These are phyloP conservation scores for Psilocybe tampanensis DNA, from an alignment of 768 basidiomycete species.

Conservation along the genomic window DNA sequence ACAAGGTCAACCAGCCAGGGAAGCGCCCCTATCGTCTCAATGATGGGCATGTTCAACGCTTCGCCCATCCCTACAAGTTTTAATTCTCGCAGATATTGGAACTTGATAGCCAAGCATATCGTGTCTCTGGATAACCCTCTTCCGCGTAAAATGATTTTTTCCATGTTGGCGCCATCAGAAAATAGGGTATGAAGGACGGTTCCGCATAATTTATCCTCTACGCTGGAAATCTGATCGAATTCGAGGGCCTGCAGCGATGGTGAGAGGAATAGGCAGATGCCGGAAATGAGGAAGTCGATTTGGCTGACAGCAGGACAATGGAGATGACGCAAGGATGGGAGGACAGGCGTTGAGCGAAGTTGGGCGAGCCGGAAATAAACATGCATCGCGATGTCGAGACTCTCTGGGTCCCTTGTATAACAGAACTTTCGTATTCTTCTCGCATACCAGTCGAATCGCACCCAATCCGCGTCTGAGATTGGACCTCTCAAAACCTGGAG, in stretches of 20 bases:
- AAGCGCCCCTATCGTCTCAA: conserved; percentile 26
- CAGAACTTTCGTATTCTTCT: conserved; percentile 29
- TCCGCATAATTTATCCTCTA: conserved; percentile 35
- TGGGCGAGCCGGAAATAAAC: conserved; percentile 36
- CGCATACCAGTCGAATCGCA: conserved; percentile 34
- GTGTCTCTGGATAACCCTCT: conserved; percentile 29
- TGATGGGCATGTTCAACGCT: conserved; percentile 20
- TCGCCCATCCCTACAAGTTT: conserved; percentile 30
- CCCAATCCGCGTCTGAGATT: conserved; percentile 29
- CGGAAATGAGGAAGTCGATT: conserved; percentile 32
- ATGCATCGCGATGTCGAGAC: conserved; percentile 35
- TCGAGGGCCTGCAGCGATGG: conserved; percentile 30
- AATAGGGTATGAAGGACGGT: conserved; percentile 31
- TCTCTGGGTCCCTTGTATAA: conserved; percentile 30
- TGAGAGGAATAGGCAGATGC: conserved; percentile 35
- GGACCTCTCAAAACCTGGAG: conserved; percentile 30
- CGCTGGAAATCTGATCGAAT: conserved; percentile 28
- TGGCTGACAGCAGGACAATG: conserved; percentile 30
- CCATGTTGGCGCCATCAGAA: conserved; percentile 27
- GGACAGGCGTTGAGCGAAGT: conserved; percentile 25
- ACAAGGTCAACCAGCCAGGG: conserved; percentile 27
- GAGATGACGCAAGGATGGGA: conserved; percentile 30
- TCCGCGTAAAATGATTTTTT: conserved; percentile 26
- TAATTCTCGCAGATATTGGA: conserved; percentile 23
- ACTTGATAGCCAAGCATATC: conserved; percentile 22